Percentiles rank a stretch among this genome's conserved stretches.
phyloP scores from a whole-genome alignment of 768 basidiomycete species.

The Russula ochroleuca region DNA sequence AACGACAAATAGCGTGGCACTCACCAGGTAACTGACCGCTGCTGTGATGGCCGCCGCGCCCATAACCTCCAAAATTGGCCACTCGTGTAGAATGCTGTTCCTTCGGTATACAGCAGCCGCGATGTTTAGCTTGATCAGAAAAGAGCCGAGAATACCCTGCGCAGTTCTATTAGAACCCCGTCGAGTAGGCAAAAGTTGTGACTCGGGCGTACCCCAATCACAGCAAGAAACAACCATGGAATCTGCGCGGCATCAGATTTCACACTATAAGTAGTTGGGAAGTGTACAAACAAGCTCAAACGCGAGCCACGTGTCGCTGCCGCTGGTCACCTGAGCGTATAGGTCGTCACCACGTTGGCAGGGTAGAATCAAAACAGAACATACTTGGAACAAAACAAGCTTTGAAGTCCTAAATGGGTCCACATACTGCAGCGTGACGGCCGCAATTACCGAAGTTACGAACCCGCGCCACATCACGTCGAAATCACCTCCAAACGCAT shows the following conservation, averaged over 20 bases:
- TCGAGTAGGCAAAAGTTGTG: background rate
- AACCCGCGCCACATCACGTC: conserved; percentile 87
- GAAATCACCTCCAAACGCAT: conserved; percentile 63
- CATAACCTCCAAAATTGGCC: conserved; percentile 64
- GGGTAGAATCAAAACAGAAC: conserved; percentile 11
- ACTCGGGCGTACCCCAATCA: conserved; percentile 49
- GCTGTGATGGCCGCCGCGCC: conserved; percentile 61
- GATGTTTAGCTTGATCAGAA: conserved; percentile 64
- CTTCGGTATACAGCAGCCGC: conserved; percentile 57
- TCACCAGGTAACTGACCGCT: conserved; percentile 63
- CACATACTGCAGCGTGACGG: conserved; percentile 76
- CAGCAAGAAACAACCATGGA: conserved; percentile 63
- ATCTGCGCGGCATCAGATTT: conserved; percentile 40
- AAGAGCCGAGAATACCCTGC: conserved; percentile 61
- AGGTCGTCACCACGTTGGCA: background rate
- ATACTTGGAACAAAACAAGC: conserved; percentile 72
- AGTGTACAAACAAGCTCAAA: conserved; percentile 57
- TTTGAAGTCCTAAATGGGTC: conserved; percentile 86
- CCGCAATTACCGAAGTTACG: conserved; percentile 82
- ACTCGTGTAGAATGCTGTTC: conserved; percentile 51
- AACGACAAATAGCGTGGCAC: background rate
- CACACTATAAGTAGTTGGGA: background rate
- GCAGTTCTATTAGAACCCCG: conserved; percentile 9
- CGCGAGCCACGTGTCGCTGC: conserved; percentile 59
- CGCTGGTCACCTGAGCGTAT: conserved; percentile 48